These are phyloP conservation scores for Ambrosiella xylebori DNA, from an alignment of 2,329 filamentous ascomycete genomes.

Conservation along the genomic window DNA sequence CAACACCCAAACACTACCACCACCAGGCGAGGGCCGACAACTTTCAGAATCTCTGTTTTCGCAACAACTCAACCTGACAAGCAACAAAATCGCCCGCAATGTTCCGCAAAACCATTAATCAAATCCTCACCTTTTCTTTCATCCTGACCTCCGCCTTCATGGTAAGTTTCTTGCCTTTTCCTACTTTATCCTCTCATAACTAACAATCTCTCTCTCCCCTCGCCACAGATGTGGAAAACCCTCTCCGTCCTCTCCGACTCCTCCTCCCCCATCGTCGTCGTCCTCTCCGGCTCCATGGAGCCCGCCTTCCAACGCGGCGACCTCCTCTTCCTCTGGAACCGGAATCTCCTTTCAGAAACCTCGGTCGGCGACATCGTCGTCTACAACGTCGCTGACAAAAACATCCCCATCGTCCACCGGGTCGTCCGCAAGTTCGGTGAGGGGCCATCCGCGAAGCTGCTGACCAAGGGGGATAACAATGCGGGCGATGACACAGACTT, in stretches of 20 bases:
- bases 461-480: constrained; percentile 98
- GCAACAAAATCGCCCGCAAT: not conserved
- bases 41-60: too few species aligned
- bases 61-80: not conserved
- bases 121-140: constrained; percentile 79
- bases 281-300: constrained; percentile 73
- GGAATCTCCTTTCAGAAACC: constrained; percentile 39
- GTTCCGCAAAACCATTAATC: constrained; percentile 54
- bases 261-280: constrained; percentile 62
- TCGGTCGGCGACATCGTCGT: constrained; percentile 42
- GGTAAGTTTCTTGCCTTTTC: constrained; percentile 28
- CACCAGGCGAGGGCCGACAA: too few species aligned
- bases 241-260: constrained; percentile 64
- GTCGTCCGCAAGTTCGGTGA: constrained; percentile 58
- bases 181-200: constrained; percentile 1
- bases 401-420: constrained; percentile 93
- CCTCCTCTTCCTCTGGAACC: constrained; percentile 61
- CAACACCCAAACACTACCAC: too few species aligned
- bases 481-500: constrained; percentile 74
- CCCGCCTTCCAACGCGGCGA: constrained; percentile 68
- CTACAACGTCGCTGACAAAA: constrained; percentile 75
- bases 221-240: constrained; percentile 60
- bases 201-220: not conserved
- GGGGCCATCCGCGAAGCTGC: constrained; percentile 47
- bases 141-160: constrained; percentile 86